Evolutionary conservation across 306 rosid species (phyloP).

Genomic region (Quercus dentata): DNA sequence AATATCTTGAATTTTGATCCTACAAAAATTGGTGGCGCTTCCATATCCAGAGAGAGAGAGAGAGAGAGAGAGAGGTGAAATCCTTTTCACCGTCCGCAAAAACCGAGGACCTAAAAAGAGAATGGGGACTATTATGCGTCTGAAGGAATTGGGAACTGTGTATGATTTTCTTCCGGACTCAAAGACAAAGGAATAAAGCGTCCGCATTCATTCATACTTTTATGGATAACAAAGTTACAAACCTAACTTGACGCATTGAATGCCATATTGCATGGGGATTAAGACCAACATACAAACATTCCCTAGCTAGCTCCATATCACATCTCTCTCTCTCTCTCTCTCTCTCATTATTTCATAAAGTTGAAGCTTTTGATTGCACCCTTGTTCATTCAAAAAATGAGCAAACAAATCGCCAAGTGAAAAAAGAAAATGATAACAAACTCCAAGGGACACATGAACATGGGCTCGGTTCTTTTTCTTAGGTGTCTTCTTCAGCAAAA

Average conservation of each 20-base stretch:
- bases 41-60: neutral
- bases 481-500: neutral
- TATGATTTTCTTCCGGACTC: constrained; percentile 72
- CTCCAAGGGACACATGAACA: constrained; percentile 3
- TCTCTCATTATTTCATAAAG: constrained; percentile 42
- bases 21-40: neutral
- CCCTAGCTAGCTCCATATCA: neutral
- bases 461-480: constrained; percentile 1
- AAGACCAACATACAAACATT: constrained; percentile 25
- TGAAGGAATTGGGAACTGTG: constrained; percentile 70
- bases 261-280: constrained; percentile 57
- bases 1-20: neutral
- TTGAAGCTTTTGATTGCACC: constrained; percentile 26
- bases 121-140: constrained; percentile 50
- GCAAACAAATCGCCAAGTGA: constrained; percentile 2
- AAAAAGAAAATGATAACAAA: constrained; percentile 2
- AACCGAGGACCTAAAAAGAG: constrained; percentile 68
- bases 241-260: constrained; percentile 34
- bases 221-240: constrained; percentile 5
- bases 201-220: constrained; percentile 27
- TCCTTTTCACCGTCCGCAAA: constrained; percentile 37
- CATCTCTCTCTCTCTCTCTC: constrained; percentile 5
- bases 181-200: constrained; percentile 67
- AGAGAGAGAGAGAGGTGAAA: constrained; percentile 5
- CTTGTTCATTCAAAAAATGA: constrained; percentile 11